These are phyloP conservation scores for Leccinum subgranulosum DNA, from an alignment of 768 basidiomycete species.

Conservation along the genomic window DNA sequence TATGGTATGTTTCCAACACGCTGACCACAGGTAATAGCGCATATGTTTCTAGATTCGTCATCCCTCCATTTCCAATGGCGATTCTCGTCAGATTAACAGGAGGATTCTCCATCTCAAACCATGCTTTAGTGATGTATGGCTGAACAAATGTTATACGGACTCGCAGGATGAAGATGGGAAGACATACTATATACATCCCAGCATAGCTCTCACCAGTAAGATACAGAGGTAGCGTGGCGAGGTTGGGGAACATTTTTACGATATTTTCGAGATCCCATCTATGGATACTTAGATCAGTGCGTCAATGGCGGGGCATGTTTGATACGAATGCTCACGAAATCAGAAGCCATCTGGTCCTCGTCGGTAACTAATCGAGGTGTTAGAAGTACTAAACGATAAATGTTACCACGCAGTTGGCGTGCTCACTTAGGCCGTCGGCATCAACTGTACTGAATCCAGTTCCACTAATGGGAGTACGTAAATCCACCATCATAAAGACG, in stretches of 20 bases:
- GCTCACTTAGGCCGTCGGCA: constrained; percentile 50
- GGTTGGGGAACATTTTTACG: constrained; percentile 68
- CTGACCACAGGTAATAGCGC: constrained; percentile 54
- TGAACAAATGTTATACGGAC: constrained; percentile 29
- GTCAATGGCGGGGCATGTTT: neutral
- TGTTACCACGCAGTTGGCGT: neutral
- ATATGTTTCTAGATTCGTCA: constrained; percentile 48
- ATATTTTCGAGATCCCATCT: constrained; percentile 72
- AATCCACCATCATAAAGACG: neutral
- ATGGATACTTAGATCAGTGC: neutral
- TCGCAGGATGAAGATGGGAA: constrained; percentile 23
- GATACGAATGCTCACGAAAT: constrained; percentile 36
- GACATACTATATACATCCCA: constrained; percentile 60
- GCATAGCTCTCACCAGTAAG: constrained; percentile 77
- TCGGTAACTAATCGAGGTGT: constrained; percentile 39
- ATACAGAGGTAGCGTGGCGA: constrained; percentile 61
- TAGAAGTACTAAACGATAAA: neutral
- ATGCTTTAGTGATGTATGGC: constrained; percentile 73
- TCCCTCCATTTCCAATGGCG: constrained; percentile 64
- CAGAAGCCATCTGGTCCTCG: constrained; percentile 58
- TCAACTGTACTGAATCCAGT: constrained; percentile 64
- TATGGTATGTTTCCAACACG: constrained; percentile 64
- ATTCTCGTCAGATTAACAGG: constrained; percentile 65
- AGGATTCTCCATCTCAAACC: constrained; percentile 56
- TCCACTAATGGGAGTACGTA: constrained; percentile 38